Base-by-base conservation (phyloP, 352 stramenopile genomes). In the Phytophthora pini region DNA sequence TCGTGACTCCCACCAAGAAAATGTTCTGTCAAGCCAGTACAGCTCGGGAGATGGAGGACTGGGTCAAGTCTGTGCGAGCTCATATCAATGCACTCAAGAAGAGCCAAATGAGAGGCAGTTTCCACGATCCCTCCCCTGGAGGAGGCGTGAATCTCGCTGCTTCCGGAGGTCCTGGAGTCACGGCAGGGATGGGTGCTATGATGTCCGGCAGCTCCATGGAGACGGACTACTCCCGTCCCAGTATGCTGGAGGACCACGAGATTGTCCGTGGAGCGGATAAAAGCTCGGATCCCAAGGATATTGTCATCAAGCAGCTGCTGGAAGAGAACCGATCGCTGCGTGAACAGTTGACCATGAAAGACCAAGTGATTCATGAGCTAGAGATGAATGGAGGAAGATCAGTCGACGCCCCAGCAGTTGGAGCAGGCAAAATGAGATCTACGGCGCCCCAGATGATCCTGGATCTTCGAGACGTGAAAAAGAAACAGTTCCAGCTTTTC, bases 401-500 rank as follows among this genome's bases (percentile, higher is more conserved):
- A 0, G 53, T 77, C 6, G 70, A 76, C 11, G 54, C 56, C 0
- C 63, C 57, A 9, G 31, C 60, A 45, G 73, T 50, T 13, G 61
- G 70, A n/a, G 70, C 67, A 5, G 58, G 62, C 5, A 89, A 89
- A 61, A 45, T 80, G 11, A 70, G 82, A 10, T 72, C 81, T 1
- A 80, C 81, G 3, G 86, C 84, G 12, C 87, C 86, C 5, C 82
- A 92, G 64, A 88, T 92, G 78, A 95, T 92, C 56, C 60, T 95
- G 46, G 87, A 95, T 53, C 47, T 95, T 56, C 74, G 87, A 56
- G 85, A 95, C 44, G 80, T 95, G 5, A 93, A 93, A 70, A 93
- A 95, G 73, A 95, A 95, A 75, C 87, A 95, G 56, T 92, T 95
- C 55, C 87, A 95, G 65, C 71, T 95, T 15, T 95, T 94, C 44